These are phyloP conservation scores for Funneliformis mosseae DNA, from an alignment of 192 early-diverging fungal genomes.

Conservation along the genomic window DNA sequence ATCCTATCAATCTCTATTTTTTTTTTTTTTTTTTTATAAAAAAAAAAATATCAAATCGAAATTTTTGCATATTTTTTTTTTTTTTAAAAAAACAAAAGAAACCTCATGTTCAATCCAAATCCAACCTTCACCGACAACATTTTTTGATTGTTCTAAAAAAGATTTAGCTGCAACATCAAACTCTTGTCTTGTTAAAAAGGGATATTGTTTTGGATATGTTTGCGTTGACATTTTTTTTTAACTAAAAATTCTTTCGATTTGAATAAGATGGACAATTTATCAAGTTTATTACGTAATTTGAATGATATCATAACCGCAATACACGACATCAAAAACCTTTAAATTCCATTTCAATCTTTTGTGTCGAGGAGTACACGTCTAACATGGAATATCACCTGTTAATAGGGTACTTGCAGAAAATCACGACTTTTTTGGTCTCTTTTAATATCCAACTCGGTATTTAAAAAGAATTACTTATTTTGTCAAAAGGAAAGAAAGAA, in stretches of 20 bases:
- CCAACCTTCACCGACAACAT: constrained; percentile 12
- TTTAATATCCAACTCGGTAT: too few species aligned
- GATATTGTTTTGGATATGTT: constrained; percentile 14
- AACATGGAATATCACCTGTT: too few species aligned
- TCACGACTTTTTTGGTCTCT: too few species aligned
- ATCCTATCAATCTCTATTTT: constrained; percentile 27
- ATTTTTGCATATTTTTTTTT: neutral
- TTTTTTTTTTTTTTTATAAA: neutral
- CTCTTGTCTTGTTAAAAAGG: constrained; percentile 25
- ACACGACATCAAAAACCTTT: too few species aligned
- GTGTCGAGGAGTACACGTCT: too few species aligned
- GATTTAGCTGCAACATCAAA: constrained; percentile 30
- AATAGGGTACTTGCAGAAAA: too few species aligned
- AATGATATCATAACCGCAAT: too few species aligned
- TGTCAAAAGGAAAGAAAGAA: too few species aligned
- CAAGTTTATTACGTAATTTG: too few species aligned
- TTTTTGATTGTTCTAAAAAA: constrained; percentile 30
- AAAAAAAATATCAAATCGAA: neutral
- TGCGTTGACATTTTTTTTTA: neutral
- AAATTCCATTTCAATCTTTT: too few species aligned
- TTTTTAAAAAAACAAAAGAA: neutral
- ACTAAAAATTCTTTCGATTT: neutral
- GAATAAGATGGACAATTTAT: neutral
- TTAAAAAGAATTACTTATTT: too few species aligned
- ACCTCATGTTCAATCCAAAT: constrained; percentile 33